Base-by-base conservation (phyloP, 2,329 filamentous ascomycete species). In the Chaetomiaceae sp. region DNA sequence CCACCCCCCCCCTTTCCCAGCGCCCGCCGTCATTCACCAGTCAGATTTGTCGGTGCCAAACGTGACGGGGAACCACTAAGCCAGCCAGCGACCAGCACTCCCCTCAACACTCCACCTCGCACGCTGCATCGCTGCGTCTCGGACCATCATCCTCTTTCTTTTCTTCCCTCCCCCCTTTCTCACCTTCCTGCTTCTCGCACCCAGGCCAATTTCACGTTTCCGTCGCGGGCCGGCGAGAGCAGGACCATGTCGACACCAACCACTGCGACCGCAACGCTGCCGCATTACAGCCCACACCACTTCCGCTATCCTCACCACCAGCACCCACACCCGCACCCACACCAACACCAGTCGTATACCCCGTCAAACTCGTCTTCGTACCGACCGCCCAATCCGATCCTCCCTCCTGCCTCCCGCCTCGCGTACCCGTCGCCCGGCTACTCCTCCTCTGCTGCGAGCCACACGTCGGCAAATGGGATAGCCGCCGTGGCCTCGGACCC, bases 161-260 rank as follows among this genome's bases (percentile, higher is more conserved):
- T 33, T 38, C 10, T 35, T 27, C 30, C 30, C 10, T 21, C 20
- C 30, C 38, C 31, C 31, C 43, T 4, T 41, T 30, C 37, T 10
- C 40, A 33, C 23, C 25, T 17, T 9, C 14, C 27, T 34, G 7
- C 41, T 49, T 48, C 44, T 50, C 41, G 40, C 42, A 40, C 33
- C 49, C 52, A 53, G 51, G 45, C 48, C 43, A 46, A 37, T 48
- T 46, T 48, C 51, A n/a, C n/a, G n/a, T n/a, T n/a, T n/a, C 38
- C 33, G 47, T 43, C 48, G 39, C 51, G 27, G 41, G 55, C 27
- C 38, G 44, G 44, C 45, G 35, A 55, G 34, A 51, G 45, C 46
- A 51, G 46, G 51, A 62, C 50, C 68, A 91, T 92, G 87, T 91
- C 87, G 76, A 90, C 87, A 61, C 87, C 87, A 60, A 89, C 86